Conservation (phyloP, 192 early-diverging fungal genomes). For the Lobosporangium transversale region DNA sequence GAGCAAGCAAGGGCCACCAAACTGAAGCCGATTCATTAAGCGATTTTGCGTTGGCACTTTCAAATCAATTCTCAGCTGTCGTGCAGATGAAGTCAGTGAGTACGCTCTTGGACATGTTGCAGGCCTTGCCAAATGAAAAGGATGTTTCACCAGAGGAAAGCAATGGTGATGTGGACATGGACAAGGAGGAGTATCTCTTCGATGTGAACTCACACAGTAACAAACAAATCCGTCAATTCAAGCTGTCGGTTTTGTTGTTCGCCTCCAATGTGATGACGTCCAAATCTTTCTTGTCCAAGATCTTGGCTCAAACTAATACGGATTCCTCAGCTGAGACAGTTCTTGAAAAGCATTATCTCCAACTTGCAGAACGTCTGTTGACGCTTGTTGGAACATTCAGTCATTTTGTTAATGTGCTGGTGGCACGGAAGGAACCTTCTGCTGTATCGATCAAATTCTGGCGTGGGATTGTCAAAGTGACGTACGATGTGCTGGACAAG, state of each 20-base stretch:
- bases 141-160: constrained; percentile 16
- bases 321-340: constrained; percentile 43
- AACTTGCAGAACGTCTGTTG: constrained; percentile 65
- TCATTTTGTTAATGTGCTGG: constrained; percentile 51
- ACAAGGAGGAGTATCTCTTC: constrained; percentile 45
- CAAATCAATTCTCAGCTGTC: constrained; percentile 70
- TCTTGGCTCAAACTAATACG: constrained; percentile 46
- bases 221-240: constrained; percentile 75
- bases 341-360: constrained; percentile 60
- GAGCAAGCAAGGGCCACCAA: constrained; percentile 57
- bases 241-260: constrained; percentile 67
- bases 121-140: constrained; percentile 66
- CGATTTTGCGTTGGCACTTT: constrained; percentile 80
- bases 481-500: constrained; percentile 79
- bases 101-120: constrained; percentile 65
- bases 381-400: constrained; percentile 65
- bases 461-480: constrained; percentile 64
- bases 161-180: constrained; percentile 43
- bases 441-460: constrained; percentile 56
- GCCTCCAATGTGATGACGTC: constrained; percentile 59
- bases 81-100: constrained; percentile 75
- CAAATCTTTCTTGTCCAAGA: constrained; percentile 63
- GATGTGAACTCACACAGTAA: constrained; percentile 52
- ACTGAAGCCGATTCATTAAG: constrained; percentile 71
- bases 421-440: constrained; percentile 34